Conservation (phyloP, 495 filamentous ascomycete genomes). For the Aspergillus saccharolyticus region DNA sequence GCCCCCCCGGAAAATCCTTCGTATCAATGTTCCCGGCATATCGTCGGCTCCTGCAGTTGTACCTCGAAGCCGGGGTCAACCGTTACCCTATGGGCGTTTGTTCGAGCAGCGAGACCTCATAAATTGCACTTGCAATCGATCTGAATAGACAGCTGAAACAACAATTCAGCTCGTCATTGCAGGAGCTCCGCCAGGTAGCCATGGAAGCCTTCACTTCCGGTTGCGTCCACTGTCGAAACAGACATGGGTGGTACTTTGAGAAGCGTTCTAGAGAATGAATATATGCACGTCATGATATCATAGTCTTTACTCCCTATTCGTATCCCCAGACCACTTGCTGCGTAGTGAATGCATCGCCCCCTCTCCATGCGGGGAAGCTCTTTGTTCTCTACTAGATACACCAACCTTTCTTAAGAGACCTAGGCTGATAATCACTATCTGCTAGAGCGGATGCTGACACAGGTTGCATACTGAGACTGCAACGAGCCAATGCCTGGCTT, state of each 20-base stretch:
- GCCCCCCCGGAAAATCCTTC: background rate
- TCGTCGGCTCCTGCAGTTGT: background rate
- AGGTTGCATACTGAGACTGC: background rate
- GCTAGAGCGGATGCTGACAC: background rate
- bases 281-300: background rate
- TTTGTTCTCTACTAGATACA: background rate
- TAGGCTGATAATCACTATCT: background rate
- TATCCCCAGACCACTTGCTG: constrained; percentile 1
- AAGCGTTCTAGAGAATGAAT: background rate
- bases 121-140: no score
- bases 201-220: background rate
- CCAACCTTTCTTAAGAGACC: background rate
- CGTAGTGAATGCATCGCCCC: background rate
- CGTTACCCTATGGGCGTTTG: no score
- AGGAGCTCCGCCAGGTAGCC: no score
- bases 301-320: background rate
- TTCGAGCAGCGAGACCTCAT: no score
- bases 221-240: background rate
- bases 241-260: background rate
- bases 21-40: background rate
- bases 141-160: no score
- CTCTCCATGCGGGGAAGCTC: constrained; percentile 1
- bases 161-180: no score
- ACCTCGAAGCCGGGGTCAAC: no score
- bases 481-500: background rate